Evolutionary conservation across 2,329 filamentous ascomycete species (phyloP), one percentile per base, ranked within the genome.

Genomic region (Alternaria sp.): DNA sequence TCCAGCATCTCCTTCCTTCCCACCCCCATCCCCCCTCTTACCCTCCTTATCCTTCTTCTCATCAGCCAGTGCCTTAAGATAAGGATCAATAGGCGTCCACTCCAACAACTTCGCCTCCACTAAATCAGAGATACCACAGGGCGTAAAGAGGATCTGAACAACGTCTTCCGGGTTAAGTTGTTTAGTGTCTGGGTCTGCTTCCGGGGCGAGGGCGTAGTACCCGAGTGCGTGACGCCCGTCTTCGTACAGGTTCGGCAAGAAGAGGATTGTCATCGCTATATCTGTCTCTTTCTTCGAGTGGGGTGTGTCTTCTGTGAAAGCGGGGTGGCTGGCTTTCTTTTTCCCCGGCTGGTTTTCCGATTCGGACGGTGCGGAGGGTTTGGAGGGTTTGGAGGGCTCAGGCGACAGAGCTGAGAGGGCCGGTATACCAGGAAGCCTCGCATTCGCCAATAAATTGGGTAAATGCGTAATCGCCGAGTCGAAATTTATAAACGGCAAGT

Each of bases 401-500:
- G 30, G 0, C 36, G n/a, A 40, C 9, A 40, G n/a, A 1, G 36
- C 15, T 40, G 8, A 17, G 4, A 40, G 26, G 3, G 7, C 1
- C 3, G 26, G 17, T 30, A 32, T 5, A 12, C 10, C n/a, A 19
- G 71, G 72, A 6, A 68, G 44, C 0, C 51, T n/a, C 13, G 59
- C 58, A 3, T 15, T 17, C 6, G 50, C 61, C 9, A 6, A 4
- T 9, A 70, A 28, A 36, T 75, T 75, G 1, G 69, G 73, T 6
- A 75, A 44, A 57, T 74, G 69, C 15, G 67, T 61, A 0, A 70
- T 30, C 1, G 66, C 70, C 2, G 64, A 71, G 30, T 47, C 15
- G 59, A 74, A 68, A 54, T 72, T 59, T 10, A 72, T 52, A 44
- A 54, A 60, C 0, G 71, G 68, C 0, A 71, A 47, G 44, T 75